These are phyloP conservation scores for Leucocoprinus leucothites DNA, from an alignment of 768 basidiomycete species.

Conservation along the genomic window DNA sequence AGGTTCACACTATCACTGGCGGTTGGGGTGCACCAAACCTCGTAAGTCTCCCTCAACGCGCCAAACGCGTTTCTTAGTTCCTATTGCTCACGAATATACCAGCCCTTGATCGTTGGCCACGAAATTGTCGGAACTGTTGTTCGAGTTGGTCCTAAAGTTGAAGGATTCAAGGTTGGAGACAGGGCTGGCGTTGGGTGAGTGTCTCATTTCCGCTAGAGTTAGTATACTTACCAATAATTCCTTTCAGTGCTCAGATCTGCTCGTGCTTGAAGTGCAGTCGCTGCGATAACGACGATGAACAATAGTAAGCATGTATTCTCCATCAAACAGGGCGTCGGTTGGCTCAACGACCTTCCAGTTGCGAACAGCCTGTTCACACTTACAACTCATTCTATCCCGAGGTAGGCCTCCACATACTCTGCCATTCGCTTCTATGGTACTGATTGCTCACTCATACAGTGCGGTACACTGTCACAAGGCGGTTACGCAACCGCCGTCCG, in stretches of 20 bases:
- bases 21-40: slow-evolving; percentile 32
- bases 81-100: not conserved
- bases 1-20: slow-evolving; percentile 37
- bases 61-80: not conserved
- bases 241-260: slow-evolving; percentile 44
- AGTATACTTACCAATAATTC: slow-evolving; percentile 16
- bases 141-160: slow-evolving; percentile 52
- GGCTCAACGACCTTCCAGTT: slow-evolving; percentile 23
- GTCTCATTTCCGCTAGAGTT: not conserved
- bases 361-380: slow-evolving; percentile 36
- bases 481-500: slow-evolving; percentile 49
- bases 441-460: slow-evolving; percentile 15
- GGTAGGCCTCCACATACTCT: slow-evolving; percentile 13
- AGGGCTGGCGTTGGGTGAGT: slow-evolving; percentile 44
- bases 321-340: not conserved
- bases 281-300: slow-evolving; percentile 51
- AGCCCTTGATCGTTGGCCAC: slow-evolving; percentile 43
- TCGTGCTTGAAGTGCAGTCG: slow-evolving; percentile 46
- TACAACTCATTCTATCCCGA: slow-evolving; percentile 42
- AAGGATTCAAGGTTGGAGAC: slow-evolving; percentile 53
- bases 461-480: slow-evolving; percentile 33
- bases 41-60: slow-evolving; percentile 13
- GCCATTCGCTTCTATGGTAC: not conserved
- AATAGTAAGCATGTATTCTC: slow-evolving; percentile 33
- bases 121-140: slow-evolving; percentile 55